These are phyloP conservation scores for Saraca asoca DNA, from an alignment of 331 rosid species.

Conservation along the genomic window DNA sequence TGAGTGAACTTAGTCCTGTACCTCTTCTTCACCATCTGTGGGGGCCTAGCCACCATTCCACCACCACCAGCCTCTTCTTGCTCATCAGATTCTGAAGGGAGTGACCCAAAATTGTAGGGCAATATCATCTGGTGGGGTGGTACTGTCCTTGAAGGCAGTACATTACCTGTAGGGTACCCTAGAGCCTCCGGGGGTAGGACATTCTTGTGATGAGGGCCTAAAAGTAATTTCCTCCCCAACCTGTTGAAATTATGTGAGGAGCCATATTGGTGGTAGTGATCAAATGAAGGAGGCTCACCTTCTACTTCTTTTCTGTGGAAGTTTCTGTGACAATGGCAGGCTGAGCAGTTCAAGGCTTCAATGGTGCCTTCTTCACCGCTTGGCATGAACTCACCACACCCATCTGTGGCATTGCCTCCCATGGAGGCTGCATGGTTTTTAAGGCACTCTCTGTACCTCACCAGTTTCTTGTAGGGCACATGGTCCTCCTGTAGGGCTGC, in stretches of 20 bases:
- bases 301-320: conserved; percentile 78
- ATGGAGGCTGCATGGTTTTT: conserved; percentile 90
- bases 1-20: conserved; percentile 79
- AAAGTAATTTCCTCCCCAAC: conserved; percentile 43
- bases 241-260: conserved; percentile 34
- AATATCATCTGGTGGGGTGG: conserved; percentile 59
- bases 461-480: conserved; percentile 40
- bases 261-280: conserved; percentile 18
- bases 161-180: conserved; percentile 49
- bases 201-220: conserved; percentile 40
- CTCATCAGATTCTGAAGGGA: conserved; percentile 65
- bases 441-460: conserved; percentile 72
- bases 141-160: conserved; percentile 51
- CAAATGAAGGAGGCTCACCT: conserved; percentile 43
- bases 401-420: conserved; percentile 89
- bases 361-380: conserved; percentile 70
- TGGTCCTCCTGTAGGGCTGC: conserved; percentile 27
- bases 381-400: conserved; percentile 94
- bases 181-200: conserved; percentile 39
- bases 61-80: conserved; percentile 43
- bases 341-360: conserved; percentile 79
- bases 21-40: conserved; percentile 61
- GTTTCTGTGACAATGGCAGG: conserved; percentile 86
- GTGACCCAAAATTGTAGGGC: conserved; percentile 61
- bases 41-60: conserved; percentile 17